These are phyloP conservation scores for Tricholoma flavovirens DNA, from an alignment of 768 basidiomycete genomes.

Conservation along the genomic window DNA sequence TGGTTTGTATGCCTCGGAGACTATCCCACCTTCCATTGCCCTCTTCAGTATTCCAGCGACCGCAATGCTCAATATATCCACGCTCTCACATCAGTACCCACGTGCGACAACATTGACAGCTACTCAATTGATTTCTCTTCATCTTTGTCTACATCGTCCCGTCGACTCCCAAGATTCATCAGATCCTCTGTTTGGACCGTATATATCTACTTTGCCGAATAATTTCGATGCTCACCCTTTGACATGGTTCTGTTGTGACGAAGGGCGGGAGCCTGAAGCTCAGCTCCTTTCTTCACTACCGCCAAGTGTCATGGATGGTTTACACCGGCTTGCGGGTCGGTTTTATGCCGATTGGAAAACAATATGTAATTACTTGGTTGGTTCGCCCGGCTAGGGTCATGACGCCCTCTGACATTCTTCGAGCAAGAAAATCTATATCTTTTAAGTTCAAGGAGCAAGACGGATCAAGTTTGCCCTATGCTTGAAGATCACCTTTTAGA, in stretches of 20 bases:
- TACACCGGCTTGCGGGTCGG: slow-evolving; percentile 38
- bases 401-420: slow-evolving; percentile 8
- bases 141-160: slow-evolving; percentile 68
- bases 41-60: slow-evolving; percentile 68
- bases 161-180: slow-evolving; percentile 30
- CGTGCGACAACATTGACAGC: slow-evolving; percentile 42
- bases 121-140: slow-evolving; percentile 73
- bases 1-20: slow-evolving; percentile 53
- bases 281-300: slow-evolving; percentile 44
- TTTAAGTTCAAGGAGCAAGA: neutral
- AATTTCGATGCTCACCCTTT: slow-evolving; percentile 78
- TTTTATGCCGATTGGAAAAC: slow-evolving; percentile 58
- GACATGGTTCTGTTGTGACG: slow-evolving; percentile 52
- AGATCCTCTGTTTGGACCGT: slow-evolving; percentile 65
- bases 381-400: slow-evolving; percentile 17
- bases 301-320: slow-evolving; percentile 32
- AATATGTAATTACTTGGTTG: slow-evolving; percentile 48
- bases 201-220: slow-evolving; percentile 70
- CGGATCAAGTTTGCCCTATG: neutral
- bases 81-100: slow-evolving; percentile 59
- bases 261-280: slow-evolving; percentile 11
- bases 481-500: slow-evolving; percentile 19
- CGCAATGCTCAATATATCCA: slow-evolving; percentile 68
- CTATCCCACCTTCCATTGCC: slow-evolving; percentile 42
- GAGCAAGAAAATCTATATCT: slow-evolving; percentile 16